phyloP scores from a whole-genome alignment of 768 basidiomycete genomes.

The Dioszegia hungarica region DNA sequence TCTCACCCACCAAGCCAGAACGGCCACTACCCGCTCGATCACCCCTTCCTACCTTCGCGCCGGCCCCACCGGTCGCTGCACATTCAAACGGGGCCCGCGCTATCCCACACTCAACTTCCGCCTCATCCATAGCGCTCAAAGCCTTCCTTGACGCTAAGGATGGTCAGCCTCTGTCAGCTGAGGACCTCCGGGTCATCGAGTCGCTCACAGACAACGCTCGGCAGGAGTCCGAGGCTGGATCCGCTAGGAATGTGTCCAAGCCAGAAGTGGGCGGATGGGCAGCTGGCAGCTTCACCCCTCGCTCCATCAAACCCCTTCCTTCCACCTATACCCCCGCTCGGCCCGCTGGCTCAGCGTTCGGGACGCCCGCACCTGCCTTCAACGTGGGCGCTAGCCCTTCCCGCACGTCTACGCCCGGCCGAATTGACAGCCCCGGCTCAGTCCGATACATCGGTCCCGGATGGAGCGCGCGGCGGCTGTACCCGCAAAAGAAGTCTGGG shows the following conservation, averaged over 20 bases:
- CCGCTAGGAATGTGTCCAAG: background rate
- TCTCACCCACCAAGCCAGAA: constrained; percentile 1
- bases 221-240: constrained; percentile 16
- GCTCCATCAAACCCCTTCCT: constrained; percentile 1
- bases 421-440: background rate
- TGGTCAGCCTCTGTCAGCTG: constrained; percentile 19
- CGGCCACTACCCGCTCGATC: background rate
- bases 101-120: constrained; percentile 9
- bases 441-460: constrained; percentile 4
- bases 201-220: constrained; percentile 28
- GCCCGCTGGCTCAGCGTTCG: background rate
- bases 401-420: background rate
- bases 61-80: background rate
- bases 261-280: constrained; percentile 25
- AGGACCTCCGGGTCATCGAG: constrained; percentile 33
- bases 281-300: constrained; percentile 20
- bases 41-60: background rate
- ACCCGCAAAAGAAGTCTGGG: background rate
- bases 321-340: background rate
- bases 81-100: background rate
- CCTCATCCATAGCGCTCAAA: constrained; percentile 21
- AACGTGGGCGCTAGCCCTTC: constrained; percentile 2
- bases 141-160: constrained; percentile 35
- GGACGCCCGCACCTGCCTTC: constrained; percentile 8
- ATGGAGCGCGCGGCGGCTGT: background rate